Evolutionary conservation across 139 green algal genomes (phyloP).

Genomic region (Bryopsis sp.): DNA sequence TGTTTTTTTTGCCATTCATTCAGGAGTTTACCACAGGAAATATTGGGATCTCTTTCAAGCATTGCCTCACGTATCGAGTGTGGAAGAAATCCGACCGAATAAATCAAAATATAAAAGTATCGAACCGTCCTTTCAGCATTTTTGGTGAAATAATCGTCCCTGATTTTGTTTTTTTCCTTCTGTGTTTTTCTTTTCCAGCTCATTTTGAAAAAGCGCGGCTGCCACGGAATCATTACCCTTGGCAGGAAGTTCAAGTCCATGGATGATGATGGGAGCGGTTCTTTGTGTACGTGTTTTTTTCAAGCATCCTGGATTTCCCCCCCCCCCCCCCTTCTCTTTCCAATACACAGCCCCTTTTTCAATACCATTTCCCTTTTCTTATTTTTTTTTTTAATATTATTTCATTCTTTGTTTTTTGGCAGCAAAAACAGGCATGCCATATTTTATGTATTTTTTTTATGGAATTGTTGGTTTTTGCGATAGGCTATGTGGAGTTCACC

Average conservation of each 20-base stretch:
- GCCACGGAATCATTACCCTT: conserved; percentile 39
- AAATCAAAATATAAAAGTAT: too few species aligned
- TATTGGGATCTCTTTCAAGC: too few species aligned
- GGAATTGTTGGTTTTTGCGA: background rate
- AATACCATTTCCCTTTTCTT: too few species aligned
- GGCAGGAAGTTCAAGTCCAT: conserved; percentile 42
- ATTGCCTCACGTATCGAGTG: too few species aligned
- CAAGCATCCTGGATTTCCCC: background rate
- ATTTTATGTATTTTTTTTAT: background rate
- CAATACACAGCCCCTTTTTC: background rate
- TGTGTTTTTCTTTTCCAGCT: conserved; percentile 21
- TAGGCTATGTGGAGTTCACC: conserved; percentile 22
- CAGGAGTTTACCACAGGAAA: too few species aligned
- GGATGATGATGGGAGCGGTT: conserved; percentile 35
- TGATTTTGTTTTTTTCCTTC: too few species aligned
- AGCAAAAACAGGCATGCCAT: background rate
- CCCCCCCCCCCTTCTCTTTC: background rate
- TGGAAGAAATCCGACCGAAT: too few species aligned
- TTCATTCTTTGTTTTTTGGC: background rate
- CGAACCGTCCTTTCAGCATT: too few species aligned
- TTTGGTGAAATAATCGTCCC: too few species aligned
- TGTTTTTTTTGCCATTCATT: too few species aligned
- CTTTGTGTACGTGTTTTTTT: conserved; percentile 21
- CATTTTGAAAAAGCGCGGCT: conserved; percentile 34
- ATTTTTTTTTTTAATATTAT: too few species aligned